Evolutionary conservation across 768 basidiomycete genomes (phyloP), one percentile per base, ranked within the genome.

Genomic region (Sarcodon aspratus): DNA sequence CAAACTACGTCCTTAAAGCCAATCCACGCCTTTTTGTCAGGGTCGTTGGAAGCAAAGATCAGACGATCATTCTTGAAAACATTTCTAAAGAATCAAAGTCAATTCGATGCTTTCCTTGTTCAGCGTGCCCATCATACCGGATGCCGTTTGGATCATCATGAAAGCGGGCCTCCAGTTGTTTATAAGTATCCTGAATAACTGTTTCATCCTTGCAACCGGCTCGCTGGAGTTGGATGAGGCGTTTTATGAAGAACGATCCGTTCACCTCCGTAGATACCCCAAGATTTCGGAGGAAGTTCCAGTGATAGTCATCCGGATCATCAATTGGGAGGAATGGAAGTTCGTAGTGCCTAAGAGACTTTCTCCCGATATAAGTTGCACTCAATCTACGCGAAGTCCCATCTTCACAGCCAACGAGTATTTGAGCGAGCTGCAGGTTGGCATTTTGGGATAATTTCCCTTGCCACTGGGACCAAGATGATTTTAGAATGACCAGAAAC

Each of bases 141-240:
- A 60, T 59, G 15, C 31, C 33, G 2, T 38, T 15, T 12, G 57
- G 53, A 15, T 52, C 55, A 10, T 60, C 59, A 2, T 54, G 35
- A n/a, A 59, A 59, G n/a, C 58, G 49, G 15, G 55, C 52, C 36
- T 59, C 52, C 1, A 60, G 49, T 12, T 59, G 58, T 34, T 36
- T 51, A 44, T 60, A 60, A 10, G 52, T 36, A 10, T 52, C 49
- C 1, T 50, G 34, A 12, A 53, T 53, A 4, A 33, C 12, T 17
- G 34, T 44, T 9, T 17, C n/a, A 17, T 55, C 48, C 12, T 45
- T 47, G 31, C 48, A 33, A 7, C 49, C 49, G 21, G 7, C 35
- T 17, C 46, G 48, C 9, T 52, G 45, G 33, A 59, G 45, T 18
- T 51, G 51, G 8, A 54, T 6, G 10, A 60, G 59, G 33, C 40